Evolutionary conservation across 1,139 yeast genomes (phyloP).

Genomic region (Trichomonascaceae sp.): DNA sequence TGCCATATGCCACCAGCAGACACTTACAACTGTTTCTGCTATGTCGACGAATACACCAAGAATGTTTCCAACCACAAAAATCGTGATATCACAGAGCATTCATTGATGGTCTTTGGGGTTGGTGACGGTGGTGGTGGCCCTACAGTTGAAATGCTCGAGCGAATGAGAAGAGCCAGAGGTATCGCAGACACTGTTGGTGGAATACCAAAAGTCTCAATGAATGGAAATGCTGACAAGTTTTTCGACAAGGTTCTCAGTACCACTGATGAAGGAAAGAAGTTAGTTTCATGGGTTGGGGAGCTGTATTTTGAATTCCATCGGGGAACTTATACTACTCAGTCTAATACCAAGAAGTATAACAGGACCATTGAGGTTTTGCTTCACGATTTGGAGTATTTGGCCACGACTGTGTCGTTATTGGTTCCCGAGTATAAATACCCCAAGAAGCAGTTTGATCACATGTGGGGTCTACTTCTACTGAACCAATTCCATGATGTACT

Average conservation of each 20-base stretch:
- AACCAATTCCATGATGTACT: slow-evolving; percentile 96
- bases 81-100: slow-evolving; percentile 63
- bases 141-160: slow-evolving; percentile 84
- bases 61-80: slow-evolving; percentile 78
- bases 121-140: slow-evolving; percentile 99
- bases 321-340: slow-evolving; percentile 94
- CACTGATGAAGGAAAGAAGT: slow-evolving; percentile 56
- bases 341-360: slow-evolving; percentile 68
- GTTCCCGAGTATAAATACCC: slow-evolving; percentile 62
- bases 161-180: slow-evolving; percentile 85
- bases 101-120: slow-evolving; percentile 75
- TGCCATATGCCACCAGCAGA: slow-evolving; percentile 99
- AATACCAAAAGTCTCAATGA: slow-evolving; percentile 72
- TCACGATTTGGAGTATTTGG: slow-evolving; percentile 79
- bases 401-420: slow-evolving; percentile 62
- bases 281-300: slow-evolving; percentile 92
- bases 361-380: slow-evolving; percentile 67
- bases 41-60: slow-evolving; percentile 83
- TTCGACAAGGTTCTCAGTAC: slow-evolving; percentile 57
- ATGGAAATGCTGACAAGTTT: slow-evolving; percentile 70
- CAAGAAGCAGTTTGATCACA: slow-evolving; percentile 50
- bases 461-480: slow-evolving; percentile 83
- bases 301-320: slow-evolving; percentile 92
- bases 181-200: slow-evolving; percentile 72
- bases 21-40: slow-evolving; percentile 88